These are phyloP conservation scores for Erodium texanum DNA, from an alignment of 441 rosid species.

Conservation along the genomic window DNA sequence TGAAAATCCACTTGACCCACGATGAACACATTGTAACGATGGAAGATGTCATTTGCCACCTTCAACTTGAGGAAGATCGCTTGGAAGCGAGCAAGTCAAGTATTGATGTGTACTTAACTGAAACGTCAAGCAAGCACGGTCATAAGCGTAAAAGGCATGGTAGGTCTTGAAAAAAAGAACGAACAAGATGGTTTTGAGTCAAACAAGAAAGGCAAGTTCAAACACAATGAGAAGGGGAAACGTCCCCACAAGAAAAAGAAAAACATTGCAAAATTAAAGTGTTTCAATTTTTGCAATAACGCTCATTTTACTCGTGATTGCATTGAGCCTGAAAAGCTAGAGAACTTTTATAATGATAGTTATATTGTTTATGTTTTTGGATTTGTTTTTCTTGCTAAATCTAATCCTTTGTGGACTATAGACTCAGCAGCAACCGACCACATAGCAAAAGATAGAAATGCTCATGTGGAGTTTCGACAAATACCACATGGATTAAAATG, in stretches of 20 bases:
- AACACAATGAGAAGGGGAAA: not conserved
- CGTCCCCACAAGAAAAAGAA: not conserved
- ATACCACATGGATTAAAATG: not conserved
- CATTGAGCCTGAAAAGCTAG: not conserved
- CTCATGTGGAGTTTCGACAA: not conserved
- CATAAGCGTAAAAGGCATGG: no score
- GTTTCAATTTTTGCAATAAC: not conserved
- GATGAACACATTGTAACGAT: no score
- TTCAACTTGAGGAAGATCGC: no score
- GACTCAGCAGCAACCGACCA: conserved; percentile 11
- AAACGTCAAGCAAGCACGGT: no score
- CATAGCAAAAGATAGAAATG: not conserved
- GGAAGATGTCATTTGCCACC: no score
- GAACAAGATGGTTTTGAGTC: no score
- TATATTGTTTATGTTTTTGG: not conserved
- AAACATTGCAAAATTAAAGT: not conserved
- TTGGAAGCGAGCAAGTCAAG: no score
- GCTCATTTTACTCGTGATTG: not conserved
- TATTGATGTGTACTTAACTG: no score
- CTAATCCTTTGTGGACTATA: conserved; percentile 4
- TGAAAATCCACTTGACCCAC: not conserved
- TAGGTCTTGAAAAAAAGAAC: no score
- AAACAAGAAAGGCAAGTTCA: no score
- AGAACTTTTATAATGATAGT: not conserved
- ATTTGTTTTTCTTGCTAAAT: not conserved